Percentiles rank a stretch among this genome's conserved stretches.
These are phyloP conservation scores for Metschnikowia cubensis DNA, from an alignment of 805 yeast species.

Conservation along the genomic window DNA sequence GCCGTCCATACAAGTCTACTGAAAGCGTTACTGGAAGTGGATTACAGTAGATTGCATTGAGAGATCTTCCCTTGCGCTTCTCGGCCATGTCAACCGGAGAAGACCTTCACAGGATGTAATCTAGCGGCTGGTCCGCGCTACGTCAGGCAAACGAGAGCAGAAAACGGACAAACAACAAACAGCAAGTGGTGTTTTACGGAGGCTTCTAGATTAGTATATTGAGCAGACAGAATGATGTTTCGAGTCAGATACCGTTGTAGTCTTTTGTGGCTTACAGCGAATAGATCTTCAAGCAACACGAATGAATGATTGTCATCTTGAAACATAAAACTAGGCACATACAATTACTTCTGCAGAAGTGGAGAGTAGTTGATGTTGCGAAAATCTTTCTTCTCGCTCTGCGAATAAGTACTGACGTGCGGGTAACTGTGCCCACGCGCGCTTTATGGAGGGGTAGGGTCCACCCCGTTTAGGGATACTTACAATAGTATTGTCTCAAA, in stretches of 20 bases:
- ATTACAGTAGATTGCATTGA: conserved; percentile 32
- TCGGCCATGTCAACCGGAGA: conserved; percentile 20
- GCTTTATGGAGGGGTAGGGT: neutral
- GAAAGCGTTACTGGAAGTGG: conserved; percentile 57
- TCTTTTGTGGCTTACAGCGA: conserved; percentile 71
- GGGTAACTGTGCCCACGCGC: conserved; percentile 14
- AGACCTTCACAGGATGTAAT: conserved; percentile 5
- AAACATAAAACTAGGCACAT: conserved; percentile 13
- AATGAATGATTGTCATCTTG: conserved; percentile 21
- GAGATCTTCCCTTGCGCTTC: conserved; percentile 29
- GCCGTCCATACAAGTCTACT: conserved; percentile 31
- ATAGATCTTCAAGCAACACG: conserved; percentile 27
- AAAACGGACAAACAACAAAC: too few relatives aligned
- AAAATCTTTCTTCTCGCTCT: neutral
- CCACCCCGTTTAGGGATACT: too few relatives aligned
- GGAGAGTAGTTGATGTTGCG: neutral
- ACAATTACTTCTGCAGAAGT: conserved; percentile 6
- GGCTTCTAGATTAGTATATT: conserved; percentile 5
- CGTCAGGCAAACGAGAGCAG: too few relatives aligned
- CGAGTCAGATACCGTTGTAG: conserved; percentile 95
- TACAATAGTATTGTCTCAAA: too few relatives aligned
- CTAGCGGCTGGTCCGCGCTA: neutral
- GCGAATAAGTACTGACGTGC: conserved; percentile 5
- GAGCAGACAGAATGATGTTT: neutral
- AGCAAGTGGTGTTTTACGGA: neutral